A percentile compares a stretch with the other conserved stretches of the same genome.
phyloP scores from a whole-genome alignment of 495 filamentous ascomycete species.

The Zalerion maritima region DNA sequence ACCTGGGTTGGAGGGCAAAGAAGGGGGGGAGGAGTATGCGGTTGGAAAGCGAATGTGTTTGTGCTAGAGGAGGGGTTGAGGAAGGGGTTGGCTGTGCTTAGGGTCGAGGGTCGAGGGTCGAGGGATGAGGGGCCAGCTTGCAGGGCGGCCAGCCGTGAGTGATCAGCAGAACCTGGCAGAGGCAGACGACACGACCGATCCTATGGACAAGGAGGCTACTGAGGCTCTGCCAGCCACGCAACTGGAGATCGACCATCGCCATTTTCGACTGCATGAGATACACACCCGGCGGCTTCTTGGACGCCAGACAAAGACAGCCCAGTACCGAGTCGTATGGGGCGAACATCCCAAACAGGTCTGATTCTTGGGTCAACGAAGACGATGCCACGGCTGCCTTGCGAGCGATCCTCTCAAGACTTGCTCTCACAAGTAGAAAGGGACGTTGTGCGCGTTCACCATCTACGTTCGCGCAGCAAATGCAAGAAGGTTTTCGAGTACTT shows the following conservation, averaged over 20 bases:
- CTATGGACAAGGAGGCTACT: conserved; percentile 8
- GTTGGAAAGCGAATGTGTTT: too few relatives aligned
- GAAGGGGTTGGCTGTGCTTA: too few relatives aligned
- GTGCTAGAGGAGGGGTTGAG: too few relatives aligned
- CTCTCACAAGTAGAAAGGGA: conserved; percentile 7
- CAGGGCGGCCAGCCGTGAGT: conserved; percentile 5
- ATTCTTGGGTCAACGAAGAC: too few relatives aligned
- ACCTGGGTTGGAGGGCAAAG: too few relatives aligned
- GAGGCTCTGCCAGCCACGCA: conserved; percentile 8
- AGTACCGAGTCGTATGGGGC: neutral
- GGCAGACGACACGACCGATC: neutral
- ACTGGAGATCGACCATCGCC: conserved; percentile 5
- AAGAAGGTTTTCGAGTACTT: conserved; percentile 10
- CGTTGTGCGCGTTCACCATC: conserved; percentile 6
- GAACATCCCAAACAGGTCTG: too few relatives aligned
- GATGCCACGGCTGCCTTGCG: conserved; percentile 7
- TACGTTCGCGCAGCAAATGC: conserved; percentile 10
- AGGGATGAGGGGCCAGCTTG: too few relatives aligned
- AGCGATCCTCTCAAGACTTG: conserved; percentile 8
- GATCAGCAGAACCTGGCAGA: conserved; percentile 7
- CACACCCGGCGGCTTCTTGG: conserved; percentile 5
- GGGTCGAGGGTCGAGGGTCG: too few relatives aligned
- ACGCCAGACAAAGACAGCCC: conserved; percentile 3
- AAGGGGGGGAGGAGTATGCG: too few relatives aligned
- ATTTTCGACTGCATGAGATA: conserved; percentile 7